Conservation (phyloP, 2,329 filamentous ascomycete genomes). For the Botrytis fragariae region DNA sequence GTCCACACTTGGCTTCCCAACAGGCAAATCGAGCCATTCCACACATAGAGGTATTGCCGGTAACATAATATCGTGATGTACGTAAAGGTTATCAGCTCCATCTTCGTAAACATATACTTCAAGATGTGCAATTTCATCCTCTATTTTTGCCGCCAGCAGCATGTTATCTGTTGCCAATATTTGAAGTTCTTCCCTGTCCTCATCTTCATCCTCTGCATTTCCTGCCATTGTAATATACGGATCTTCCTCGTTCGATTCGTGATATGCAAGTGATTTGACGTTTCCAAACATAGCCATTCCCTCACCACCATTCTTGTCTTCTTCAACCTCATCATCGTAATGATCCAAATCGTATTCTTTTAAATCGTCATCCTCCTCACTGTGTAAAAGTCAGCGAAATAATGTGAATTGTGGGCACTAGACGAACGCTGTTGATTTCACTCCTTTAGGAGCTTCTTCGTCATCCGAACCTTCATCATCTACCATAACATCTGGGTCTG, state of each 20-base stretch:
- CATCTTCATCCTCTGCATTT: constrained; percentile 57
- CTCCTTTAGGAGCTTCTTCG: constrained; percentile 33
- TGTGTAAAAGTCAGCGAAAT: constrained; percentile 33
- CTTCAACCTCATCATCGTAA: constrained; percentile 80
- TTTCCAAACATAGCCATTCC: constrained; percentile 93
- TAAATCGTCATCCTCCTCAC: constrained; percentile 76
- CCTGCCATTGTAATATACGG: constrained; percentile 91
- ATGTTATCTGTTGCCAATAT: constrained; percentile 91
- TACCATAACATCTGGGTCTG: constrained; percentile 42
- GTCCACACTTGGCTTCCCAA: constrained; percentile 64
- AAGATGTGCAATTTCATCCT: constrained; percentile 94
- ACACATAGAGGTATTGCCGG: constrained; percentile 93
- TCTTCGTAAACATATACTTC: constrained; percentile 99
- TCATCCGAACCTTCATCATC: constrained; percentile 40
- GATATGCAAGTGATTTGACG: constrained; percentile 88
- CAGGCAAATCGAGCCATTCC: constrained; percentile 93
- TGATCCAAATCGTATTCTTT: constrained; percentile 96
- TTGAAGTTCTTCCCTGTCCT: constrained; percentile 91
- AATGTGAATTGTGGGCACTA: constrained; percentile 28
- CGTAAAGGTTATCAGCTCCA: constrained; percentile 90
- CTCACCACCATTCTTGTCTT: constrained; percentile 62
- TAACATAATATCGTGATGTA: constrained; percentile 99
- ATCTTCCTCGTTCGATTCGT: constrained; percentile 90
- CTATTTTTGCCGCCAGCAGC: constrained; percentile 86
- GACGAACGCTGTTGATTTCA: constrained; percentile 44